phyloP scores from a whole-genome alignment of 176 grass and related monocot species.

The Musa beccarii region DNA sequence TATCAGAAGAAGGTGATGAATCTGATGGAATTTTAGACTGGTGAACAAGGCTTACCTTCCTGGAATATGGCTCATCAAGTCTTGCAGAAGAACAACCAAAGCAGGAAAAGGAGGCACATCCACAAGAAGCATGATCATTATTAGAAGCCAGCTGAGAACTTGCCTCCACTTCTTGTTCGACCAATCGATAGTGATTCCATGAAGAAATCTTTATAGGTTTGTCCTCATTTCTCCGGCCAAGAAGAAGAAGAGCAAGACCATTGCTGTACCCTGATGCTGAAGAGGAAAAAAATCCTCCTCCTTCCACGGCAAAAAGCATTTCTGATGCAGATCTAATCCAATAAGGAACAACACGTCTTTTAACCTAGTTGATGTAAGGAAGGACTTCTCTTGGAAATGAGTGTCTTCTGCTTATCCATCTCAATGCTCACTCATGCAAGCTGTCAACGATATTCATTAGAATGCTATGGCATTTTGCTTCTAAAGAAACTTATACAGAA shows the following conservation, averaged over 20 bases:
- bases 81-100: slow-evolving; percentile 45
- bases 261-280: slow-evolving; percentile 93
- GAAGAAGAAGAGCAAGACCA: slow-evolving; percentile 86
- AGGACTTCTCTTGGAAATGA: not conserved
- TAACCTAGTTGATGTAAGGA: not conserved
- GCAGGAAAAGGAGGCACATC: slow-evolving; percentile 71
- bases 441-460: not conserved
- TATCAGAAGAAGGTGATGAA: slow-evolving; percentile 28
- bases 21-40: slow-evolving; percentile 25
- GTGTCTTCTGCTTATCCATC: not conserved
- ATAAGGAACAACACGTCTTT: slow-evolving; percentile 18
- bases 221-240: slow-evolving; percentile 69
- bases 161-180: slow-evolving; percentile 39
- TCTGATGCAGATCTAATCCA: slow-evolving; percentile 45
- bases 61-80: slow-evolving; percentile 42
- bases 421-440: not conserved
- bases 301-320: slow-evolving; percentile 98
- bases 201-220: slow-evolving; percentile 59
- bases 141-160: slow-evolving; percentile 46
- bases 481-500: no score
- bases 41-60: slow-evolving; percentile 21
- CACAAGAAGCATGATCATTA: slow-evolving; percentile 37
- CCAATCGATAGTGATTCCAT: slow-evolving; percentile 63
- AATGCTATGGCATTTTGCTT: no score
- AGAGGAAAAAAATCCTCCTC: slow-evolving; percentile 98